These are phyloP conservation scores for Quercus mongolica DNA, from an alignment of 306 rosid species.

Conservation along the genomic window DNA sequence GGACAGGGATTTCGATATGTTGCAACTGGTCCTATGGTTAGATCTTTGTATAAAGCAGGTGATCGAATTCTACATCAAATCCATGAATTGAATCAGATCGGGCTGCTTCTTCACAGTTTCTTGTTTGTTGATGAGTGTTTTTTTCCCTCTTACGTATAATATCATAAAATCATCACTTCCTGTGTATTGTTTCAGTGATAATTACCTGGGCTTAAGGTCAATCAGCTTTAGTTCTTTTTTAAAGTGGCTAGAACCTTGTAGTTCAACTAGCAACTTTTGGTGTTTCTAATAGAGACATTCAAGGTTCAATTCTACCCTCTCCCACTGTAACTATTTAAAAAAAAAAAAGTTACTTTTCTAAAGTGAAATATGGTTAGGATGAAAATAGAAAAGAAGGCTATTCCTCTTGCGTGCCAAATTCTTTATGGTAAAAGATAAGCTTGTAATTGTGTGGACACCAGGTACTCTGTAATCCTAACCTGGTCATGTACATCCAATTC, in stretches of 20 bases:
- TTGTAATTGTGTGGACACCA: not conserved
- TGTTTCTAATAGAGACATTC: no score
- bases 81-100: slow-evolving; percentile 86
- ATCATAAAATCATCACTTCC: not conserved
- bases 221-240: not conserved
- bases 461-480: not conserved
- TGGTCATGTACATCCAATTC: not conserved
- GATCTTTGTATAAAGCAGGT: slow-evolving; percentile 92
- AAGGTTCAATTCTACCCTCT: no score
- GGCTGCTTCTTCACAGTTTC: slow-evolving; percentile 48
- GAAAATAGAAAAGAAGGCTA: not conserved
- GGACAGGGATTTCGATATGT: slow-evolving; percentile 85
- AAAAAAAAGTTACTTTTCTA: not conserved
- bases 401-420: not conserved
- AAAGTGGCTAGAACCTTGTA: no score
- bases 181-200: not conserved
- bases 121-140: slow-evolving; percentile 28
- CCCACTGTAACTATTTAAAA: no score
- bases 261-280: no score
- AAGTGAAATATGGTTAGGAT: not conserved
- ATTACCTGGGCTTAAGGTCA: slow-evolving; percentile 14
- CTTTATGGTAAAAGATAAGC: not conserved
- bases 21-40: slow-evolving; percentile 94
- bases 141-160: not conserved
- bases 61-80: slow-evolving; percentile 86